Evolutionary conservation across 331 rosid genomes (phyloP), one percentile per base, ranked within the genome.

Genomic region (Cydonia oblonga): DNA sequence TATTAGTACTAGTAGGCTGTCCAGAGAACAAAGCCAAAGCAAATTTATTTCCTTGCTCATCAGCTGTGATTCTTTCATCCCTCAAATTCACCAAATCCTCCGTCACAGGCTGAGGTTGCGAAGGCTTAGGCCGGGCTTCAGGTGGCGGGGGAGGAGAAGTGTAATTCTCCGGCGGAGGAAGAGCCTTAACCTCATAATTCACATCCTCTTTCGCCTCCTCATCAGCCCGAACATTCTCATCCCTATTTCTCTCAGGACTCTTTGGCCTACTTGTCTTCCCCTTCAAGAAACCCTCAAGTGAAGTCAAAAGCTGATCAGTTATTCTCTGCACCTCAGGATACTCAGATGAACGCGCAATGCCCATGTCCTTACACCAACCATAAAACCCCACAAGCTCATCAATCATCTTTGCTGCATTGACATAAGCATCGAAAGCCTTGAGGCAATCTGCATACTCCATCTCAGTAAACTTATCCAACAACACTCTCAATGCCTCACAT

Each of bases 11-110:
- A 2, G 72, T 72, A 19, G 79, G 76, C 15, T 76, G 73, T 32
- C 90, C 97, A 46, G 92, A 83, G 82, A 90, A 90, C 84, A 93
- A 78, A 69, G 96, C 93, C 81, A 93, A 65, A 32, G 96, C 97
- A 52, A 90, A 74, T 73, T 81, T 89, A 62, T 90, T 89, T 26
- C 93, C 98, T 78, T 93, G 93, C 74, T 85, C 96, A 64, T 90
- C 91, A 26, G 96, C 96, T 15, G 90, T 82, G 29, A 77, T 56
- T 18, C 82, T 86, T 18, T 85, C 84, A 26, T 89, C 96, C 82
- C 79, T 88, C 46, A 92, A 81, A 80, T 89, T 83, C 74, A 92
- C 90, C 79, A 90, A 81, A 72, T 90, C 96, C 78, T 77, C 85
- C 2, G 86, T 79, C 88, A 56, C 89, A 44, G 77, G 78, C 61